Conservation (phyloP, 2,329 filamentous ascomycete species). For the Curvularia eragrostidis region DNA sequence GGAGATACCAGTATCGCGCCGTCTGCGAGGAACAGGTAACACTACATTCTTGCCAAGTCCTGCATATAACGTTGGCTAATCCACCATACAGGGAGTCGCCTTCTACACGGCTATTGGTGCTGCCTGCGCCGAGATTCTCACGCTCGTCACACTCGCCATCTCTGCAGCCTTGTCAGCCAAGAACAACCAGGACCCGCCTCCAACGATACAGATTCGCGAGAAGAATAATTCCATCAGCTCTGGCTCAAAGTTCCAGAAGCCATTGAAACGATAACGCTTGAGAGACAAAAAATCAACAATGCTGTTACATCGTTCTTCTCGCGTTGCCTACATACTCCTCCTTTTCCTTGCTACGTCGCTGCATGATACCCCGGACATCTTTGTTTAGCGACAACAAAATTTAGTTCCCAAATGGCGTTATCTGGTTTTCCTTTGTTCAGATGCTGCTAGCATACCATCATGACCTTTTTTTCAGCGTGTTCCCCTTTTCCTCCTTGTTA, state of each 20-base stretch:
- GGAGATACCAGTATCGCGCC: slow-evolving; percentile 47
- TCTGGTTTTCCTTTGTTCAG: slow-evolving; percentile 6
- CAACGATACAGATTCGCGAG: slow-evolving; percentile 35
- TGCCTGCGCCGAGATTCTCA: slow-evolving; percentile 40
- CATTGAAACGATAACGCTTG: slow-evolving; percentile 21
- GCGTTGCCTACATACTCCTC: not conserved
- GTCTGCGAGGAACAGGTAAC: slow-evolving; percentile 49
- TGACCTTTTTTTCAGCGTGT: slow-evolving; percentile 2
- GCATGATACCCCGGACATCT: slow-evolving; percentile 37
- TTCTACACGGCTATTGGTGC: slow-evolving; percentile 48
- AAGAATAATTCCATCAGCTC: slow-evolving; percentile 36
- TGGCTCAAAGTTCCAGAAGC: slow-evolving; percentile 26
- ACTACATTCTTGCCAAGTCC: not conserved
- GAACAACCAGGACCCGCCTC: slow-evolving; percentile 28
- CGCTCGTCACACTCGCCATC: slow-evolving; percentile 42
- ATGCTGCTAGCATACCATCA: not conserved
- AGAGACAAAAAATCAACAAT: slow-evolving; percentile 3
- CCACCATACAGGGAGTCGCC: slow-evolving; percentile 36
- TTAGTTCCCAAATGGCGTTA: slow-evolving; percentile 14
- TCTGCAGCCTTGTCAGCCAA: slow-evolving; percentile 39
- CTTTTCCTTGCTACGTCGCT: slow-evolving; percentile 23
- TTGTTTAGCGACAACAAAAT: slow-evolving; percentile 24
- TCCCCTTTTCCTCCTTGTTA: not conserved
- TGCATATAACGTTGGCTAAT: slow-evolving; percentile 22
- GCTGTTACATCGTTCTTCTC: slow-evolving; percentile 4